Evolutionary conservation across 768 basidiomycete species (phyloP).

Genomic region (Austroboletus eburneus): DNA sequence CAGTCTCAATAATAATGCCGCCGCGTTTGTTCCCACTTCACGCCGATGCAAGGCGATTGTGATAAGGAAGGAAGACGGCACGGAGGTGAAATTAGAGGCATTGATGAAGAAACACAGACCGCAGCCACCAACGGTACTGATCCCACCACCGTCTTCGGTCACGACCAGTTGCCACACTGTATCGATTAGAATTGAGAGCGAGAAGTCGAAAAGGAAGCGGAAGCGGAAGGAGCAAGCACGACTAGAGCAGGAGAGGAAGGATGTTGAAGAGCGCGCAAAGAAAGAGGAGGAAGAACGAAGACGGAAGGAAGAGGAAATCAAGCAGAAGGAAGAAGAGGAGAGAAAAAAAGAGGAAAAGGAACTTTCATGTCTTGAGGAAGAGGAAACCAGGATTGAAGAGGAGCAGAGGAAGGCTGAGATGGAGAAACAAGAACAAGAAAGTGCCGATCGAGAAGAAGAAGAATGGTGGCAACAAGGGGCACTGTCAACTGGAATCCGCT

Average conservation of each 20-base stretch:
- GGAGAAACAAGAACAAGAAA: constrained; percentile 42
- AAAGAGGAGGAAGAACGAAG: constrained; percentile 34
- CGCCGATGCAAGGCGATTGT: constrained; percentile 43
- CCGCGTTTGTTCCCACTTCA: constrained; percentile 57
- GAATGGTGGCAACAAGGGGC: constrained; percentile 28
- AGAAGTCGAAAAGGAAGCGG: constrained; percentile 50
- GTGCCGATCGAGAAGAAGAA: constrained; percentile 32
- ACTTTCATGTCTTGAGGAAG: constrained; percentile 26
- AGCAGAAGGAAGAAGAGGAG: constrained; percentile 37
- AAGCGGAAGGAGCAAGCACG: constrained; percentile 44
- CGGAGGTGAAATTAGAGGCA: constrained; percentile 55
- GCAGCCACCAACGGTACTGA: constrained; percentile 36
- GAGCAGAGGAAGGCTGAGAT: constrained; percentile 29
- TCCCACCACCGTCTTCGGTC: constrained; percentile 36
- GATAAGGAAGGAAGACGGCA: constrained; percentile 62
- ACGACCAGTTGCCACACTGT: constrained; percentile 23
- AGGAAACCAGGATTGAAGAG: constrained; percentile 27
- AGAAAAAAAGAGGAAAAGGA: constrained; percentile 41
- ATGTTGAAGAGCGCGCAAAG: constrained; percentile 35
- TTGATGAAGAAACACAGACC: constrained; percentile 49
- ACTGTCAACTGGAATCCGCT: constrained; percentile 40
- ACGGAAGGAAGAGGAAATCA: constrained; percentile 34
- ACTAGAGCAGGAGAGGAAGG: constrained; percentile 36
- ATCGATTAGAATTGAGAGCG: constrained; percentile 61
- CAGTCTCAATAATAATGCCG: constrained; percentile 59